phyloP scores from a whole-genome alignment of 257 asterid genomes.

The Ajuga chamaepitys region DNA sequence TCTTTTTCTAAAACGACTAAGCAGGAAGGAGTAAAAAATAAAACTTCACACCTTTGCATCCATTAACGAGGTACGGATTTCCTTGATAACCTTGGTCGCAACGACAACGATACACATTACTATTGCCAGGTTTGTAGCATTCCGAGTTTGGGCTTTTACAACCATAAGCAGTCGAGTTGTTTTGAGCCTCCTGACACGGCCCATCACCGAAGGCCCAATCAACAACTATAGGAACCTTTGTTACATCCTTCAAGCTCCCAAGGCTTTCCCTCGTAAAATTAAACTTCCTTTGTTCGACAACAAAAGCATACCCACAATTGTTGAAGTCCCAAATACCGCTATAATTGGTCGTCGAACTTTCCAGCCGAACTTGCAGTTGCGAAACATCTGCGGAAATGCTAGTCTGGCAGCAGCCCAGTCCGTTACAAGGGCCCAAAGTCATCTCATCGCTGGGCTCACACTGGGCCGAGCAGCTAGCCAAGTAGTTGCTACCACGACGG shows the following conservation, averaged over 20 bases:
- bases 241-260: not conserved
- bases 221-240: conserved; percentile 21
- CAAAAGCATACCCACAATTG: conserved; percentile 28
- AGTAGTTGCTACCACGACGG: not conserved
- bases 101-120: conserved; percentile 33
- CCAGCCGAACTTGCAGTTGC: not conserved
- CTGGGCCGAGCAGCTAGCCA: conserved; percentile 12
- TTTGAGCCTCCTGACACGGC: conserved; percentile 1
- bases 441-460: not conserved
- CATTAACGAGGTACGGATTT: conserved; percentile 31
- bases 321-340: not conserved
- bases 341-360: not conserved
- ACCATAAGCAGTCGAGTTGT: conserved; percentile 14
- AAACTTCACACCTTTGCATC: conserved; percentile 34
- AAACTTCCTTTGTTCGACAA: conserved; percentile 1
- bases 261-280: conserved; percentile 2
- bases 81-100: conserved; percentile 34
- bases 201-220: conserved; percentile 37
- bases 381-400: conserved; percentile 9
- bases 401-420: conserved; percentile 32
- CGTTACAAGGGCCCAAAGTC: conserved; percentile 12
- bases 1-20: too few relatives aligned
- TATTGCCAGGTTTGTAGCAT: conserved; percentile 11
- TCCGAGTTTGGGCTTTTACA: conserved; percentile 14
- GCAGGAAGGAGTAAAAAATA: too few relatives aligned